phyloP scores from a whole-genome alignment of 208 protist species.

The Trichomonas vaginalis region DNA sequence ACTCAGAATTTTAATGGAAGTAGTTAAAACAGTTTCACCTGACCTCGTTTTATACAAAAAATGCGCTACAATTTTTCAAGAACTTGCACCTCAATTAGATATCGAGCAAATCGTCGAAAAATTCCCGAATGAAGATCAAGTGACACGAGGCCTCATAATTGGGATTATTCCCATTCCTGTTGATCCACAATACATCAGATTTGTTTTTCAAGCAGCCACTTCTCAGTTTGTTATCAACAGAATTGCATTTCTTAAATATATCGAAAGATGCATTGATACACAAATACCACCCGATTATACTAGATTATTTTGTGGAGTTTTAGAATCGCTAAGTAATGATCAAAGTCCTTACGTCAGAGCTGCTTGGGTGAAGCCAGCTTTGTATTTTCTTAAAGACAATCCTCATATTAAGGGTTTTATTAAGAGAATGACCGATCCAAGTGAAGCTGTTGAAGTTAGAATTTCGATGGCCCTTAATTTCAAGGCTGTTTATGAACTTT shows the following conservation, averaged over 20 bases:
- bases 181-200: not conserved
- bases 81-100: not conserved
- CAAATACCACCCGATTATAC: not conserved
- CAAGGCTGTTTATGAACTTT: not conserved
- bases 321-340: not conserved
- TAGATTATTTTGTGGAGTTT: not conserved
- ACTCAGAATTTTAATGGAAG: not conserved
- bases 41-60: not conserved
- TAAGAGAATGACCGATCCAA: not conserved
- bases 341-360: not conserved
- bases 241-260: not conserved
- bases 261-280: not conserved
- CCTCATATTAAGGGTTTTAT: not conserved
- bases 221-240: not conserved
- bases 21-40: not conserved
- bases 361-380: not conserved
- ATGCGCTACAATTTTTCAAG: not conserved
- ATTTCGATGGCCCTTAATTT: not conserved
- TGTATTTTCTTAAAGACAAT: not conserved
- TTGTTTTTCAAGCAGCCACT: not conserved
- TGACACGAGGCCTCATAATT: not conserved
- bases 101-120: not conserved
- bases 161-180: not conserved
- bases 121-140: not conserved
- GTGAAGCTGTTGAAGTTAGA: not conserved